Percentiles rank a stretch among this genome's conserved stretches.
phyloP scores from a whole-genome alignment of 768 basidiomycete species.

The Cystoderma amianthinum region DNA sequence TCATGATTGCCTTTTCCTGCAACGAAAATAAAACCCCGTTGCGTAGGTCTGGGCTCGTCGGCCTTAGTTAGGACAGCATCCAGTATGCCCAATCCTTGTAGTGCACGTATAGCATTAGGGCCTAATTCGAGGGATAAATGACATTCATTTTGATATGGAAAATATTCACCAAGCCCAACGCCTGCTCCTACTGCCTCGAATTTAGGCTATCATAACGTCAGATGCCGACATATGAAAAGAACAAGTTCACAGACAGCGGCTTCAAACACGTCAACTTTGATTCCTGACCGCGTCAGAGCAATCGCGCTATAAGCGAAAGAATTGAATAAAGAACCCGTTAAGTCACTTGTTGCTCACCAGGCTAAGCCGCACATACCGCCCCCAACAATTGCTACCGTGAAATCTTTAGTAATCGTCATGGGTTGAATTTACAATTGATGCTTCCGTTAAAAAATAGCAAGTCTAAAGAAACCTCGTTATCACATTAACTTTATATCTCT shows the following conservation, averaged over 20 bases:
- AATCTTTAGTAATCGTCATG: conserved; percentile 23
- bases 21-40: conserved; percentile 29
- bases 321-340: neutral
- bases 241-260: conserved; percentile 41
- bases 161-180: conserved; percentile 35
- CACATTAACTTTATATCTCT: too few relatives aligned
- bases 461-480: too few relatives aligned
- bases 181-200: conserved; percentile 53
- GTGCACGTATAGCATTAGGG: conserved; percentile 40
- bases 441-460: too few relatives aligned
- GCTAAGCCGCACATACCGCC: conserved; percentile 50
- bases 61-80: conserved; percentile 31
- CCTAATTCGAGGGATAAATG: conserved; percentile 19
- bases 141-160: neutral
- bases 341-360: conserved; percentile 14
- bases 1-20: conserved; percentile 36
- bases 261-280: conserved; percentile 45
- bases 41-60: conserved; percentile 21
- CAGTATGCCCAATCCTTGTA: conserved; percentile 35
- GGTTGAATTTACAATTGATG: too few relatives aligned
- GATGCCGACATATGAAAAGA: too few relatives aligned
- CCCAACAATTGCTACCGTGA: conserved; percentile 46
- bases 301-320: conserved; percentile 25
- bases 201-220: conserved; percentile 21
- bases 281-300: conserved; percentile 31